A percentile compares a stretch with the other conserved stretches of the same genome.
These are phyloP conservation scores for Moesziomyces aphidis DNA, from an alignment of 1,284 basidiomycete genomes.

Conservation along the genomic window DNA sequence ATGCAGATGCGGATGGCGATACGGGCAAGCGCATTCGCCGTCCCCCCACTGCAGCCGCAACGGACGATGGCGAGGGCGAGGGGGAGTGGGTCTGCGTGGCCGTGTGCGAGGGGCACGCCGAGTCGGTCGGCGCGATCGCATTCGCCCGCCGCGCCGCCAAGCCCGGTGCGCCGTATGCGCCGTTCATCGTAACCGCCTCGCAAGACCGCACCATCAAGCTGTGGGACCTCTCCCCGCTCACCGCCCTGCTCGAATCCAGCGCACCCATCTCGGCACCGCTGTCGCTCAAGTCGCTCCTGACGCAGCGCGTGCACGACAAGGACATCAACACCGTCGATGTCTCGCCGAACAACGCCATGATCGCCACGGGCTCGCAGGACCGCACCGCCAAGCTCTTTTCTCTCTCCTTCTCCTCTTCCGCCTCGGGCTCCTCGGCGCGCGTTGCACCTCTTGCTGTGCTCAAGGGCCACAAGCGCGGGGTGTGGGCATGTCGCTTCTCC, in stretches of 20 bases:
- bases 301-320: conserved; percentile 94
- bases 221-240: conserved; percentile 78
- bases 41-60: background rate
- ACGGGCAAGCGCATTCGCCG: conserved; percentile 14
- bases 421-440: conserved; percentile 42
- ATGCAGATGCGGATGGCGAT: conserved; percentile 8
- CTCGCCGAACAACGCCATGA: conserved; percentile 86
- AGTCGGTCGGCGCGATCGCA: conserved; percentile 90
- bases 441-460: conserved; percentile 85
- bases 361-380: conserved; percentile 96
- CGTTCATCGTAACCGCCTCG: conserved; percentile 82
- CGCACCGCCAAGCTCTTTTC: conserved; percentile 91
- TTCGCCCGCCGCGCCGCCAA: conserved; percentile 69
- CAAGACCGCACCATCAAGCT: conserved; percentile 98
- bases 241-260: conserved; percentile 13
- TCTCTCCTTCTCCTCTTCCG: conserved; percentile 73
- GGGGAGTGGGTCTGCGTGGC: conserved; percentile 82
- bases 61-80: background rate
- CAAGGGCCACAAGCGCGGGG: conserved; percentile 94
- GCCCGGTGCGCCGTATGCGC: conserved; percentile 24
- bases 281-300: conserved; percentile 82
- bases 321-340: conserved; percentile 98
- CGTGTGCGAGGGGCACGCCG: conserved; percentile 91
- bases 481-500: conserved; percentile 93
- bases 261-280: conserved; percentile 7